Percentiles rank a stretch among this genome's conserved stretches.
Evolutionary conservation across 192 early-diverging fungal species (phyloP).

Genomic region (Phycomyces nitens): DNA sequence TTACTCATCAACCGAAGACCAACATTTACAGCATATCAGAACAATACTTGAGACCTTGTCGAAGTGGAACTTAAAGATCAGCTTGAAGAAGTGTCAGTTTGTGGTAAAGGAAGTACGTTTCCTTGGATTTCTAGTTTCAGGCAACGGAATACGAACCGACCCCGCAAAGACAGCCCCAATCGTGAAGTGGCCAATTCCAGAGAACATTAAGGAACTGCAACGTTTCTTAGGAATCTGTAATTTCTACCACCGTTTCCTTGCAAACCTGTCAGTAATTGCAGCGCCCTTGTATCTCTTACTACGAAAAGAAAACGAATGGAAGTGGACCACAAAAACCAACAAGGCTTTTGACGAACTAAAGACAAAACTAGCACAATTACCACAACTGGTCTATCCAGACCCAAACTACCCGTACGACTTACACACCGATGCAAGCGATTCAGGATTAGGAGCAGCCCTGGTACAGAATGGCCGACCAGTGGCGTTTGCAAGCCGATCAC

Average conservation of each 20-base stretch:
- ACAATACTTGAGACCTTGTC: too few species aligned
- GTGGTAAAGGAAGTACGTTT: too few species aligned
- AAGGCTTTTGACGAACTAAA: neutral
- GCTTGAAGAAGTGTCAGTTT: too few species aligned
- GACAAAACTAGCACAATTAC: neutral
- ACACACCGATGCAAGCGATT: neutral
- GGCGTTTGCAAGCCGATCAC: slow-evolving; percentile 22
- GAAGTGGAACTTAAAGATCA: too few species aligned
- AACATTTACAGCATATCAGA: too few species aligned
- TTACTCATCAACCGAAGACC: too few species aligned
- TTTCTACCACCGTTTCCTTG: slow-evolving; percentile 28
- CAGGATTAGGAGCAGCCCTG: neutral
- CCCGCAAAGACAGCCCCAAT: too few species aligned
- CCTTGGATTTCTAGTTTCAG: too few species aligned
- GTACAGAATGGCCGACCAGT: slow-evolving; percentile 14
- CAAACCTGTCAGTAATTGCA: slow-evolving; percentile 1
- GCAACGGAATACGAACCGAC: too few species aligned
- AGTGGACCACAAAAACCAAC: neutral
- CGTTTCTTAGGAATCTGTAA: slow-evolving; percentile 21
- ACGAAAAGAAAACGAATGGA: neutral
- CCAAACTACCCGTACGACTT: neutral
- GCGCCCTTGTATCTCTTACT: slow-evolving; percentile 14
- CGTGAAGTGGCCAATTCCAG: neutral
- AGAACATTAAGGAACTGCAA: neutral
- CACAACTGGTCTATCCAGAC: neutral